Conservation (phyloP, 352 stramenopile species). For the Globisporangium radiosum region DNA sequence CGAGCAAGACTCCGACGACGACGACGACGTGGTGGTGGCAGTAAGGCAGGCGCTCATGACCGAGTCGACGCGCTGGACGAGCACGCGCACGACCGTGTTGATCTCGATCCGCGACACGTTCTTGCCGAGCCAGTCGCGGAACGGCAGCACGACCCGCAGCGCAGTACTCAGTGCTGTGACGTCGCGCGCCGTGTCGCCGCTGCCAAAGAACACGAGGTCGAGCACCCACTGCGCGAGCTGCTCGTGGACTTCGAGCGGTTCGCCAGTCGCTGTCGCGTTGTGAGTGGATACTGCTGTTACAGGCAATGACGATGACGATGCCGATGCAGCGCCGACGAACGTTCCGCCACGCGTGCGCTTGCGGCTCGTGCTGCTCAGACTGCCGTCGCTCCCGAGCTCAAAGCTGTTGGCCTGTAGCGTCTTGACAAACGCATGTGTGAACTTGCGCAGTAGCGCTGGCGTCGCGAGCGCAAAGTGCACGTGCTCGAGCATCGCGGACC, state of each 20-base stretch:
- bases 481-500: conserved; percentile 4
- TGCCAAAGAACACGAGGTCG: conserved; percentile 31
- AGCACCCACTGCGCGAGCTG: conserved; percentile 36
- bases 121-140: conserved; percentile 32
- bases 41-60: conserved; percentile 26
- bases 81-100: conserved; percentile 27
- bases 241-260: conserved; percentile 14
- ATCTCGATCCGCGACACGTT: conserved; percentile 29
- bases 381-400: conserved; percentile 9
- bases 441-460: conserved; percentile 9
- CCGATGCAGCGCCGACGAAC: conserved; percentile 3
- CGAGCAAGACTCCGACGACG: neutral
- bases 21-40: conserved; percentile 14
- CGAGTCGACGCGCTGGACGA: conserved; percentile 43
- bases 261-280: neutral
- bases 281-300: neutral
- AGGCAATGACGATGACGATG: neutral
- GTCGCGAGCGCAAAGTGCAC: conserved; percentile 13
- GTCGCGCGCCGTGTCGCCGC: conserved; percentile 20
- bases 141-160: conserved; percentile 40
- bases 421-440: conserved; percentile 11
- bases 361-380: conserved; percentile 11
- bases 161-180: conserved; percentile 24
- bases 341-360: conserved; percentile 9
- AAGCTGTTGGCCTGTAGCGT: conserved; percentile 13